Conservation (phyloP, 2,329 filamentous ascomycete species). For the Stagonosporopsis vannaccii region DNA sequence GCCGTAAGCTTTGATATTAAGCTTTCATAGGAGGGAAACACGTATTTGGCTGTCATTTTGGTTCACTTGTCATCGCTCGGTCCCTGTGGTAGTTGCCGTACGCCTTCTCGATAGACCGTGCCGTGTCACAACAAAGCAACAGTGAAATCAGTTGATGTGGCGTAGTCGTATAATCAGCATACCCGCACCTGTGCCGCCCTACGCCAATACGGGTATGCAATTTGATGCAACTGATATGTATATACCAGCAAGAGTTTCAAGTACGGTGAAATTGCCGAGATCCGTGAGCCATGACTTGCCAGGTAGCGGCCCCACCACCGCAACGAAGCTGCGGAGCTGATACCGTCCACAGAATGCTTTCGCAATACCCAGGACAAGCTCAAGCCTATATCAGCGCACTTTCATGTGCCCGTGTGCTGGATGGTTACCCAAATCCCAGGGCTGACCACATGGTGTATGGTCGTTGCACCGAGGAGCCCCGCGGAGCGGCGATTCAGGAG, state of each 20-base stretch:
- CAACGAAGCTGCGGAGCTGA: neutral
- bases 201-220: neutral
- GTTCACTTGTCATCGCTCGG: neutral
- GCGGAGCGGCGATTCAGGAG: no score
- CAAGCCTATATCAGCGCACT: neutral
- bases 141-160: neutral
- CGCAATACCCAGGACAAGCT: neutral
- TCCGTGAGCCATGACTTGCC: neutral
- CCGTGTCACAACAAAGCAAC: no score
- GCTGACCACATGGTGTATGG: neutral
- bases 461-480: neutral
- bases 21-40: neutral
- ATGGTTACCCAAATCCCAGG: neutral
- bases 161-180: neutral
- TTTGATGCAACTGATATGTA: neutral
- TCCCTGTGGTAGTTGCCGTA: neutral
- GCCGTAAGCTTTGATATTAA: neutral
- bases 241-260: neutral
- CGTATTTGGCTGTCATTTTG: neutral
- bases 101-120: no score
- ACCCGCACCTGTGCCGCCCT: neutral
- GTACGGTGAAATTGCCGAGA: neutral
- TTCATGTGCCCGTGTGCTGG: neutral
- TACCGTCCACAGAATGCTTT: neutral
- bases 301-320: neutral